Base-by-base conservation (phyloP, 768 basidiomycete species). In the Termitomyces bulborhizus region DNA sequence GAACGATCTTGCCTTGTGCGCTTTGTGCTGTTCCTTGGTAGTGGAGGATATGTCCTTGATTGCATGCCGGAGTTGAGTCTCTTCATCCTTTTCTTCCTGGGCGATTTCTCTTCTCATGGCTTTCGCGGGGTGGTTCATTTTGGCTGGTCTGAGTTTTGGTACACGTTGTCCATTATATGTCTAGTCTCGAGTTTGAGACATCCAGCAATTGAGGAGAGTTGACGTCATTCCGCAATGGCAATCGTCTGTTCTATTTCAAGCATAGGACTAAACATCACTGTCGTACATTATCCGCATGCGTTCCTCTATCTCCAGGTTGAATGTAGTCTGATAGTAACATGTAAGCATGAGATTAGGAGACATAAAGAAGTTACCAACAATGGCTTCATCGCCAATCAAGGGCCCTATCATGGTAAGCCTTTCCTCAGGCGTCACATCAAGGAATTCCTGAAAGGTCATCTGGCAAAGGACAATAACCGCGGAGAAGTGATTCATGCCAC, bases 401-500 rank as follows among this genome's bases (percentile, higher is more conserved):
- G 56, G 59, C 1, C 73, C 76, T 65, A 81, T 83, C 34, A 68
- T 64, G 13, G 72, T 66, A 9, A 78, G 40, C 48, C 86, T 73
- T 37, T 68, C 73, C 40, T 84, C 75, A 3, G 80, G 65, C 8
- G 70, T 65, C 67, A 78, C 66, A 13, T 79, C 73, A 26, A 91
- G 62, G 61, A 89, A 81, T 3, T 80, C 74, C 15, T 83, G 76
- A 6, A 87, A 62, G 4, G 74, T 69, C 6, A 74, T 72, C 55
- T 82, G 77, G 51, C 75, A 81, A 2, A 90, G 69, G 54, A 91
- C 76, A 3, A 85, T 68, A n/a, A 79, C 76, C 6, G 89, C 83
- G 1, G 83, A 82, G 63, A 89, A 88, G 6, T 73, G 68, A 55
- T 91, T 91, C 81, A 91, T 83, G 15, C 86, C 84, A 5, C 74